Percentiles rank a stretch among this genome's conserved stretches.
Evolutionary conservation across 768 basidiomycete genomes (phyloP).

Genomic region (Cyathus striatus): DNA sequence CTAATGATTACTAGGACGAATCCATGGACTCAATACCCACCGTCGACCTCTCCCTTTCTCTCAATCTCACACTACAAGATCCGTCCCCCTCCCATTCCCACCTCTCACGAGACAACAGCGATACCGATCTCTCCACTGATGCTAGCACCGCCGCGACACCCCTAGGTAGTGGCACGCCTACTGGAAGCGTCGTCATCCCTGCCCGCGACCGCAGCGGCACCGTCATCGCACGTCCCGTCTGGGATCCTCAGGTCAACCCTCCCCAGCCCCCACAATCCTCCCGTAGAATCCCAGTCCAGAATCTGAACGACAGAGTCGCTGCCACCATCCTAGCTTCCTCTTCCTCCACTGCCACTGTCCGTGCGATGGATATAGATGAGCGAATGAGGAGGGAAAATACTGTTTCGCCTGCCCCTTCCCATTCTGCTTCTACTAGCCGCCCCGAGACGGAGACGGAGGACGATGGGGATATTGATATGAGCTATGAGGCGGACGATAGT

Average conservation of each 20-base stretch:
- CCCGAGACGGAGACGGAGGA: slow-evolving; percentile 79
- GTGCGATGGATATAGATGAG: too few species aligned
- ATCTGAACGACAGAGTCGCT: too few species aligned
- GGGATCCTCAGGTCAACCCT: slow-evolving; percentile 36
- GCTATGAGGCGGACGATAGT: slow-evolving; percentile 18
- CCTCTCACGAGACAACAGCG: too few species aligned
- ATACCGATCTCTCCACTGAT: slow-evolving; percentile 60
- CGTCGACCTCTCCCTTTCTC: slow-evolving; percentile 8
- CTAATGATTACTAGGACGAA: slow-evolving; percentile 15
- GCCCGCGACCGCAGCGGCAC: slow-evolving; percentile 72
- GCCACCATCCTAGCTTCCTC: too few species aligned
- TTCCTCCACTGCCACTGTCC: too few species aligned
- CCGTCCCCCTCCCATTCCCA: slow-evolving; percentile 21
- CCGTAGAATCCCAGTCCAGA: slow-evolving; percentile 8
- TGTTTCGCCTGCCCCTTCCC: slow-evolving; percentile 26
- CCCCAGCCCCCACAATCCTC: slow-evolving; percentile 7
- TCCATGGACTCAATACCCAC: slow-evolving; percentile 23
- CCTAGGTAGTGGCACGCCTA: slow-evolving; percentile 52
- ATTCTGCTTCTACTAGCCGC: slow-evolving; percentile 42
- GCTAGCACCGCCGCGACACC: slow-evolving; percentile 58
- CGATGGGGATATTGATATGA: slow-evolving; percentile 56
- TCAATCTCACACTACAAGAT: too few species aligned
- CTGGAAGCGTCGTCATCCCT: slow-evolving; percentile 53
- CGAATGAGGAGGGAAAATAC: slow-evolving; percentile 4
- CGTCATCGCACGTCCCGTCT: slow-evolving; percentile 59